Conservation (phyloP, 495 filamentous ascomycete species). For the Astrothelium macrocarpum region DNA sequence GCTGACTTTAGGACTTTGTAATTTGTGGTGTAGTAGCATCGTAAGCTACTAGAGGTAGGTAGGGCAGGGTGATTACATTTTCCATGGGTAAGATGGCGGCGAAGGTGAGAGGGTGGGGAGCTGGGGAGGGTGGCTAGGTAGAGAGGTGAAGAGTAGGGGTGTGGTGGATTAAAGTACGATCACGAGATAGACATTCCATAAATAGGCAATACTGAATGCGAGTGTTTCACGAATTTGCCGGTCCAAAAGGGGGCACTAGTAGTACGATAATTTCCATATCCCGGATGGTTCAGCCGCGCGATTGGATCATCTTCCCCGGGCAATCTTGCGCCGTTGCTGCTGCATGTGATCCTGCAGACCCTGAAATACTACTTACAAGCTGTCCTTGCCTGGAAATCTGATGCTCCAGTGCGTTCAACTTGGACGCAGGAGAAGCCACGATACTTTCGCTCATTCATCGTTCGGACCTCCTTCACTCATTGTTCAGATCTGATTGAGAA, state of each 20-base stretch:
- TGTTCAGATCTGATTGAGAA: not conserved
- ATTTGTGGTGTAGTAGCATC: too few species aligned
- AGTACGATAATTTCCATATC: not conserved
- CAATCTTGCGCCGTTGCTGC: not conserved
- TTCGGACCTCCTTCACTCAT: not conserved
- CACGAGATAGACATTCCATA: not conserved
- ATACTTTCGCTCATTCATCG: not conserved
- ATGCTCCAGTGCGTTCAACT: not conserved
- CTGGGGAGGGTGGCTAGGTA: too few species aligned
- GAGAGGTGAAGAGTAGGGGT: too few species aligned
- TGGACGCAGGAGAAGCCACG: not conserved
- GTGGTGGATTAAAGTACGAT: conserved; percentile 10
- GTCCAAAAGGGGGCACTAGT: not conserved
- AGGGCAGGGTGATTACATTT: too few species aligned
- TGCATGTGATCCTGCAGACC: not conserved
- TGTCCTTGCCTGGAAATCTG: too few species aligned
- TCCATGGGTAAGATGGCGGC: too few species aligned
- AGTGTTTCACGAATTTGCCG: not conserved
- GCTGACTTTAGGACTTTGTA: too few species aligned
- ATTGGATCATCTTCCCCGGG: not conserved
- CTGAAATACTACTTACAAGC: not conserved
- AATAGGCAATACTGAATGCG: not conserved
- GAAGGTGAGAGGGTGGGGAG: too few species aligned
- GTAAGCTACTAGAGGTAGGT: too few species aligned
- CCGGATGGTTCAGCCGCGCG: not conserved